A percentile compares a stretch with the other conserved stretches of the same genome.
Evolutionary conservation across 345 rosid genomes (phyloP).

Genomic region (Melastoma malabathricum): DNA sequence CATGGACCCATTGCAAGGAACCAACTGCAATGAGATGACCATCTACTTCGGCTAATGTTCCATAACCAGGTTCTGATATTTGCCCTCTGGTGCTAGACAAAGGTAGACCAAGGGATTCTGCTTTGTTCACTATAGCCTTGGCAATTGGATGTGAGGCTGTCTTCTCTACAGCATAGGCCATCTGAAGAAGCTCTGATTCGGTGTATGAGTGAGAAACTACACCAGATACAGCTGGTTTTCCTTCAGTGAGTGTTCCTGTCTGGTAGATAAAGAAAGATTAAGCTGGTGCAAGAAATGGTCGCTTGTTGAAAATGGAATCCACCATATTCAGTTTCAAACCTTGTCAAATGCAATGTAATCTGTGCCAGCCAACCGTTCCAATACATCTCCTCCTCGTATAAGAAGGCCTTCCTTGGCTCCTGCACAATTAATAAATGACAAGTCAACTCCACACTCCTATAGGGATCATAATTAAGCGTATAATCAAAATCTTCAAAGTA

Average conservation of each 20-base stretch:
- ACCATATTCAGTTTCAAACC: conserved; percentile 19
- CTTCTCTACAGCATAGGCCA: conserved; percentile 94
- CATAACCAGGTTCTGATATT: conserved; percentile 81
- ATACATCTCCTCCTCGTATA: conserved; percentile 92
- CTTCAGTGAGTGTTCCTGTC: conserved; percentile 97
- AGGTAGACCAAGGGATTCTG: conserved; percentile 41
- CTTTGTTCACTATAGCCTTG: conserved; percentile 59
- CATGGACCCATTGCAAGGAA: conserved; percentile 62
- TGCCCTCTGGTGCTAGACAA: conserved; percentile 80
- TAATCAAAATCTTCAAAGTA: no score
- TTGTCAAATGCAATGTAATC: conserved; percentile 78
- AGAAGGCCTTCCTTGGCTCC: conserved; percentile 95
- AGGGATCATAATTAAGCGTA: neutral
- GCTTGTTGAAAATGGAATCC: no score
- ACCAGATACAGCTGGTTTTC: conserved; percentile 65
- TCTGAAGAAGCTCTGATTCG: conserved; percentile 60
- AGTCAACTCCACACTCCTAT: conserved; percentile 1
- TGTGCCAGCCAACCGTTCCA: conserved; percentile 74
- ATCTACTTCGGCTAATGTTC: conserved; percentile 85
- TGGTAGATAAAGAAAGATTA: conserved; percentile 16
- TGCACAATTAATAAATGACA: conserved; percentile 23
- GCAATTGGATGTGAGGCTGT: conserved; percentile 90
- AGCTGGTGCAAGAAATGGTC: no score
- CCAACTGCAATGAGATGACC: conserved; percentile 86
- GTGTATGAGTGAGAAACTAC: conserved; percentile 46